A percentile compares a stretch with the other conserved stretches of the same genome.
phyloP scores from a whole-genome alignment of 768 basidiomycete genomes.

The Leccinum obscurum region DNA sequence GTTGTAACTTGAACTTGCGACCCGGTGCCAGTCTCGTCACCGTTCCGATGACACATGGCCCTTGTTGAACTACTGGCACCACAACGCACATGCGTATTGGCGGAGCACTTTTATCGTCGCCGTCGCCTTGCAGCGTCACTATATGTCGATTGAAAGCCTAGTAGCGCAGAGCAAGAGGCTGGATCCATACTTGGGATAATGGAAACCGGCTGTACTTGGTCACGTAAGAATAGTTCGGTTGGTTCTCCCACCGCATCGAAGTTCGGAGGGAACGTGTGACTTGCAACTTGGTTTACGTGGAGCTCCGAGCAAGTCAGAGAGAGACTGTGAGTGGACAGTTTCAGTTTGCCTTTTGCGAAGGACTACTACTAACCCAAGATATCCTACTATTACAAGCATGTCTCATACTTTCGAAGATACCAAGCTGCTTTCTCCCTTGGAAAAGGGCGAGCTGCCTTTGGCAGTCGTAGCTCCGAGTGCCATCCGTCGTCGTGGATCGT shows the following conservation, averaged over 20 bases:
- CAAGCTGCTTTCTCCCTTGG: constrained; percentile 13
- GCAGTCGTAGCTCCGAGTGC: constrained; percentile 1
- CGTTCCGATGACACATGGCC: no score
- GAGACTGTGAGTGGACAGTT: neutral
- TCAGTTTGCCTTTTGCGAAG: neutral
- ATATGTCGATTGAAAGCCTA: no score
- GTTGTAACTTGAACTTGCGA: no score
- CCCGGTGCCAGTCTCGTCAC: no score
- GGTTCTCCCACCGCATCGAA: neutral
- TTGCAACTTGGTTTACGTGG: neutral
- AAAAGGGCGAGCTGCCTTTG: constrained; percentile 24
- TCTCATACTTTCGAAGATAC: constrained; percentile 2
- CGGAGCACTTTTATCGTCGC: no score
- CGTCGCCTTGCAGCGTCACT: no score
- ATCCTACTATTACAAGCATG: neutral
- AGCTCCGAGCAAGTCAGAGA: neutral
- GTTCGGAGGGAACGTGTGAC: neutral
- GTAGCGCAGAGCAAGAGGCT: no score
- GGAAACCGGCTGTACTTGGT: neutral
- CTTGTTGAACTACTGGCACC: no score
- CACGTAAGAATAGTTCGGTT: neutral
- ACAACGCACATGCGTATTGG: no score
- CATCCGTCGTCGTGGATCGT: neutral
- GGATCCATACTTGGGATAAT: neutral
- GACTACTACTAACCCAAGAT: neutral